Conservation (phyloP, 805 yeast species). For the Saccharomycopsis amapae region DNA sequence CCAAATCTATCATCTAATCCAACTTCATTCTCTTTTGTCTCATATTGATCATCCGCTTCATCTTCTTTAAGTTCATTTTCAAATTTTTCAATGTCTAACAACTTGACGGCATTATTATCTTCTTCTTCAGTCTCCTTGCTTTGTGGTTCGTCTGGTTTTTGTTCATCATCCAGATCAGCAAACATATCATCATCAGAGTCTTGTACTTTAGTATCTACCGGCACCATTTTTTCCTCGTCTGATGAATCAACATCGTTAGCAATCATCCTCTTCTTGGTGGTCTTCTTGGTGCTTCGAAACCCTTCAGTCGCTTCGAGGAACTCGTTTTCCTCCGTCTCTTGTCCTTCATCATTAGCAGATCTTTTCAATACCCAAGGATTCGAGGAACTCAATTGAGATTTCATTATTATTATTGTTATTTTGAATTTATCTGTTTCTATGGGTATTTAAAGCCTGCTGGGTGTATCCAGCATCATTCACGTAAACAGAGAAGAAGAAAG, state of each 20-base stretch:
- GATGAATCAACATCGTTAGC: slow-evolving; percentile 10
- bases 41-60: slow-evolving; percentile 4
- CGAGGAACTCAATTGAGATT: slow-evolving; percentile 6
- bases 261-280: neutral
- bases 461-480: too few relatives aligned
- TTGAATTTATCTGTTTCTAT: neutral
- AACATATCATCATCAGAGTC: slow-evolving; percentile 19
- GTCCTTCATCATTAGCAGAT: neutral
- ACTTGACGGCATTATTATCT: slow-evolving; percentile 5
- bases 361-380: slow-evolving; percentile 6
- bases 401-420: neutral
- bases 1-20: slow-evolving; percentile 3
- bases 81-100: slow-evolving; percentile 12
- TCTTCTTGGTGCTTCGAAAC: slow-evolving; percentile 5
- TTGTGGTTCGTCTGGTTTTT: neutral
- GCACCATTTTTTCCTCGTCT: slow-evolving; percentile 11
- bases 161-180: slow-evolving; percentile 15
- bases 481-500: too few relatives aligned
- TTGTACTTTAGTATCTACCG: neutral
- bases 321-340: slow-evolving; percentile 6
- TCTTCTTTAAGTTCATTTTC: slow-evolving; percentile 10
- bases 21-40: neutral
- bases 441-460: neutral
- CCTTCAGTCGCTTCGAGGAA: slow-evolving; percentile 12
- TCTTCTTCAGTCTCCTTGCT: neutral